Base-by-base conservation (phyloP, 2,329 filamentous ascomycete species). In the Elsinoe australis region DNA sequence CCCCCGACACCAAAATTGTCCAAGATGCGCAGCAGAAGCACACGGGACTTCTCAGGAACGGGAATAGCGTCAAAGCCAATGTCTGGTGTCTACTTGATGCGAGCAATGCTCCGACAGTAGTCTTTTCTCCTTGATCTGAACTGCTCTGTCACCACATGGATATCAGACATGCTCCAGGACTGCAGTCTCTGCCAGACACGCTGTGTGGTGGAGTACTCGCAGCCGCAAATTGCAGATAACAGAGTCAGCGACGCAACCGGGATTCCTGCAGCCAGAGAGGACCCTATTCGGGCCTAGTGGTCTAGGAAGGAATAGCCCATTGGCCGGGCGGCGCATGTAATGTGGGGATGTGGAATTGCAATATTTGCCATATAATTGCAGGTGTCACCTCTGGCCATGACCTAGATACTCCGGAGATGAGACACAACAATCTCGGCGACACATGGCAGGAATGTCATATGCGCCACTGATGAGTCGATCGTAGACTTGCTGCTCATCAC, bases 1-100 rank as follows among this genome's bases (percentile, higher is more conserved):
- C 10, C 35, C 35, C 24, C 17, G 32, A 5, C 14, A 35, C 32
- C n/a, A 35, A 26, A 39, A 39, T 15, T 19, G 35, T 10, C 17
- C 17, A 29, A 18, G 26, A 29, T 44, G 39, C 39, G 39, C 39
- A 44, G 39, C 39, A 44, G 15, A 17, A 44, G 24, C n/a, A 31
- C 22, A 28, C 10, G 28, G 36, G 17, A 41, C 36, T 26, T 41
- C 14, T 26, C 39, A 44, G 39, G 39, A 44, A 44, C 39, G 9
- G 39, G 39, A 31, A 44, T 44, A 44, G 39, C 26, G 39, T 31
- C 39, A 31, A 44, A 44, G 39, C 19, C n/a, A n/a, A n/a, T n/a
- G n/a, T n/a, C n/a, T n/a, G n/a, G n/a, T n/a, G n/a, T n/a, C n/a
- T n/a, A n/a, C n/a, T n/a, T n/a, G n/a, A n/a, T n/a, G n/a, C n/a